Evolutionary conservation across 768 basidiomycete genomes (phyloP).

Genomic region (Leccinum imitatum): DNA sequence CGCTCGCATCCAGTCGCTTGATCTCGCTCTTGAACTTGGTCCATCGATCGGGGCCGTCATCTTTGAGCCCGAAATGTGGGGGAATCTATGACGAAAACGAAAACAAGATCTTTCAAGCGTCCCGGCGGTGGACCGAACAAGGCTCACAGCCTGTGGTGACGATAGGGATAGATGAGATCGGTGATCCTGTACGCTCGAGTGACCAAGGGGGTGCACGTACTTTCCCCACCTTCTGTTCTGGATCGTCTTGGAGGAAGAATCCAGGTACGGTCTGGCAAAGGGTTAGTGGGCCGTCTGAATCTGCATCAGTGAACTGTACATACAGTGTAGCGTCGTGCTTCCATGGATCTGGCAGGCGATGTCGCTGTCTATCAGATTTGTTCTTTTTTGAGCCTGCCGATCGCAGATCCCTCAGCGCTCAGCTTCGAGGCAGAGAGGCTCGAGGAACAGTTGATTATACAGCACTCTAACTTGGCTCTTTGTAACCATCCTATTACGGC

Average conservation of each 20-base stretch:
- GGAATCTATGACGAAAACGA: constrained; percentile 44
- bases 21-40: constrained; percentile 41
- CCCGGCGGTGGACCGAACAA: not conserved
- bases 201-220: constrained; percentile 11
- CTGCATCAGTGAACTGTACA: constrained; percentile 2
- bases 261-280: constrained; percentile 10
- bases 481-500: not conserved
- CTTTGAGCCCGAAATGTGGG: constrained; percentile 57
- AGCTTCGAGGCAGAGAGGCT: not conserved
- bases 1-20: constrained; percentile 42
- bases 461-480: too few species aligned
- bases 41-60: constrained; percentile 54
- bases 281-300: not conserved
- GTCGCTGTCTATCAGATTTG: not conserved
- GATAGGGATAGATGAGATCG: not conserved
- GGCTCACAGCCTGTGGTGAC: constrained; percentile 16
- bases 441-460: too few species aligned
- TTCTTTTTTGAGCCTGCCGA: not conserved
- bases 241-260: constrained; percentile 25
- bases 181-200: not conserved
- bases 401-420: not conserved
- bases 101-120: not conserved
- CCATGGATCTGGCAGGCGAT: constrained; percentile 3
- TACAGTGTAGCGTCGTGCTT: constrained; percentile 17
- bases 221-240: constrained; percentile 2